Evolutionary conservation across 2,329 filamentous ascomycete genomes (phyloP), one percentile per base, ranked within the genome.

Genomic region (Fusarium nurragi): DNA sequence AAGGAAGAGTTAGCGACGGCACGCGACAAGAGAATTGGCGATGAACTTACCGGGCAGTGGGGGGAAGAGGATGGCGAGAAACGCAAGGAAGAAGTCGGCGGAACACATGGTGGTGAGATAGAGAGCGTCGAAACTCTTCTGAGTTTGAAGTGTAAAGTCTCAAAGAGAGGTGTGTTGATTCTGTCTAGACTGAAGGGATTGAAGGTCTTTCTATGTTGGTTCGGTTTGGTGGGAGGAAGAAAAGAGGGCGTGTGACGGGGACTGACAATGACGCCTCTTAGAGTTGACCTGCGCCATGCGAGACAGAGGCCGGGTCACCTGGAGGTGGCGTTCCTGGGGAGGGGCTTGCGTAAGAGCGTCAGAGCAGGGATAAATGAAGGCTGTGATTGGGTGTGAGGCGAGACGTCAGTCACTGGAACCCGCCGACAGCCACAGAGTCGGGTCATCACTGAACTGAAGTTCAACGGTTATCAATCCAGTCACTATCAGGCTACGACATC

Each of bases 31-130:
- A 37, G 37, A 53, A 21, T 32, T 43, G 28, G 41, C 41, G 53
- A 52, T 46, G 51, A 22, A 79, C 84, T 73, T 81, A 89, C 87
- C 87, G 58, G 88, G 81, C 52, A 90, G 77, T 60, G 88, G 88
- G 30, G 88, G 88, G 74, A 90, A 90, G 68, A 90, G 78, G 58
- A 90, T 79, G 74, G 88, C 88, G 65, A 90, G 75, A 36, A 89
- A 71, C 75, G 83, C 86, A 64, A 90, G 85, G 74, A 90, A 89
- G 71, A 87, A 77, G 74, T 90, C 87, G 48, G 82, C 72, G 54
- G 82, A 76, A 76, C 86, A 88, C 86, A 89, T 89, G 46, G 59
- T 64, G 48, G 46, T 21, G 41, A 14, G 22, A 48, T 51, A 39
- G 18, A 30, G 38, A 48, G 37, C 14, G 30, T 32, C 9, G 10